Evolutionary conservation across 2,329 filamentous ascomycete species (phyloP), one percentile per base, ranked within the genome.

Genomic region (Teratosphaeria epicoccoides): DNA sequence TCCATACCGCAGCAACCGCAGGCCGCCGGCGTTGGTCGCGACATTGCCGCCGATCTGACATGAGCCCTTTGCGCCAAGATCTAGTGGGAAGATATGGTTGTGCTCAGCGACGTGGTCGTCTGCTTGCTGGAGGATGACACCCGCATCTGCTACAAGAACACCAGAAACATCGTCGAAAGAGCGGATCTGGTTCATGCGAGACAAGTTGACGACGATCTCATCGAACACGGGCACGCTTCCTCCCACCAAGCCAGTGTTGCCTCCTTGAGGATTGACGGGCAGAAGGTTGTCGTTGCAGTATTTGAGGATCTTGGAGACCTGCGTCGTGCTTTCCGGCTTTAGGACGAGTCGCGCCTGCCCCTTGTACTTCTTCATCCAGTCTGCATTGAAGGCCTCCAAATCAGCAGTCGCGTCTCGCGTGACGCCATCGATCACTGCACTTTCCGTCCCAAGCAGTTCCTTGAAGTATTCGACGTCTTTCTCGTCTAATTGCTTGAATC

Each of bases 341-440:
- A 98, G 73, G 4, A 97, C 89, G 24, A 98, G 75, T 64, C 84
- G 82, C 55, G 87, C 83, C 70, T 96, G 89, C 25, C 93, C 94
- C 55, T 87, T 84, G 74, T 95, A 98, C 73, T 98, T 98, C 71
- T 87, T 84, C 90, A 98, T 96, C 93, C 94, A 98, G 73, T 98
- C 93, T 66, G 84, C 82, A 71, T 98, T 98, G 78, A 89, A 98
- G 6, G 87, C 80, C 67, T 93, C 88, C 58, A 97, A 78, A 66
- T 97, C 93, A 62, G 87, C 86, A 2, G 77, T 73, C 12, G 82
- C 82, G 69, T 90, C 82, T 59, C 81, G 71, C 3, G 82, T 87
- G 50, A 95, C 78, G 48, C 88, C 88, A 66, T 96, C 90, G 55
- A 97, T 81, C 49, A 96, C 77, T 1, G 88, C 89, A 29, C 85